Percentiles rank a stretch among this genome's conserved stretches.
Evolutionary conservation across 2,329 filamentous ascomycete genomes (phyloP).

Genomic region (Endocalyx cinctus): DNA sequence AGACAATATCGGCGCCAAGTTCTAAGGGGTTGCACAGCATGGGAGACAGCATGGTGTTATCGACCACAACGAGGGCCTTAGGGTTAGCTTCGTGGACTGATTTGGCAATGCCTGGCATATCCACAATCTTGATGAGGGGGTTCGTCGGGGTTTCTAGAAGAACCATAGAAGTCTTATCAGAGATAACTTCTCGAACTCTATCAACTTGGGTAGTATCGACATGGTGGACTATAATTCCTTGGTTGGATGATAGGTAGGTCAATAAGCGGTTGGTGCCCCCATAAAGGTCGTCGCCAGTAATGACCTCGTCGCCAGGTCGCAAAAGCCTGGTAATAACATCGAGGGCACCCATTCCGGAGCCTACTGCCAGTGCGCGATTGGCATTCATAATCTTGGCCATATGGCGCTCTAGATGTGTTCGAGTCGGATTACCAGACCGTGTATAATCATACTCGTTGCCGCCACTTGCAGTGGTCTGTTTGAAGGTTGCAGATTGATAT

Average conservation of each 20-base stretch:
- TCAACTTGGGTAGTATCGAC: conserved; percentile 85
- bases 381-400: conserved; percentile 99
- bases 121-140: conserved; percentile 95
- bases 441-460: conserved; percentile 97
- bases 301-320: conserved; percentile 89
- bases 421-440: conserved; percentile 91
- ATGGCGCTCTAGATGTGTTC: conserved; percentile 92
- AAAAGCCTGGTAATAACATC: conserved; percentile 93
- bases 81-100: conserved; percentile 73
- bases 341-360: conserved; percentile 94
- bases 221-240: conserved; percentile 90
- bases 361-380: conserved; percentile 82
- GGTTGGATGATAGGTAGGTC: conserved; percentile 84
- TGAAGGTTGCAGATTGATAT: conserved; percentile 98
- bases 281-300: conserved; percentile 95
- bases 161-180: conserved; percentile 86
- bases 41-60: conserved; percentile 98
- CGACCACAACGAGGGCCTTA: conserved; percentile 79
- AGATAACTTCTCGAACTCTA: conserved; percentile 64
- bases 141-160: conserved; percentile 96
- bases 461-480: conserved; percentile 75
- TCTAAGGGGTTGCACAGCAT: conserved; percentile 92
- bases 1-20: conserved; percentile 90
- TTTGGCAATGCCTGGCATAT: conserved; percentile 75
- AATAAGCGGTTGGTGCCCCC: conserved; percentile 91